Evolutionary conservation across 805 yeast genomes (phyloP), one percentile per base, ranked within the genome.

Genomic region (Barnettozyma californica): DNA sequence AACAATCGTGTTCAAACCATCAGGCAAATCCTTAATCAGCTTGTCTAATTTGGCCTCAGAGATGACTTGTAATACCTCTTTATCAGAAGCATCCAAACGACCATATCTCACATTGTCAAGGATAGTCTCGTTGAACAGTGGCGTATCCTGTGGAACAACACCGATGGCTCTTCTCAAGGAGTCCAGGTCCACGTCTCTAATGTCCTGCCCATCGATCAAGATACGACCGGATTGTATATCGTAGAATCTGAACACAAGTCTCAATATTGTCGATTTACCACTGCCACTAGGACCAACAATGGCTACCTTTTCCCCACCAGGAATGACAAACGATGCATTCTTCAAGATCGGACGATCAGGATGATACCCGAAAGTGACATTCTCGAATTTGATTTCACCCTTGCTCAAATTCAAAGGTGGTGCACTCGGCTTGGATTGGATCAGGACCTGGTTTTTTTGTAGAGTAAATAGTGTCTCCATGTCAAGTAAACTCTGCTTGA

Each of bases 61-160:
- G 14, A 92, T 82, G 6, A 83, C 89, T 9, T 67, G 64, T 9
- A 66, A 52, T 1, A 94, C 86, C 57, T 91, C 92, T 29, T 75
- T 84, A 56, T 87, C 87, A 0, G 80, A 66, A 0, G 98, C 87
- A 19, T 73, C 68, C 44, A 91, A 70, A 26, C 86, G 73, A 23
- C 98, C 99, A 68, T 89, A 92, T 49, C 92, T 74, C 39, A 92
- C 83, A 59, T 92, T 92, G 63, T 92, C 95, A 64, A 83, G 65
- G 41, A 92, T 88, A 0, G 96, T 77, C 52, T 91, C 97, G 65
- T 92, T 92, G 71, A 92, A 92, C 43, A 92, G 70, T 6, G 99
- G 99, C 1, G 98, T 92, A 55, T 92, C 99, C 66, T 92, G 99
- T 1, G 99, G 99, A 2, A 92, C 99, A 20, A 92, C 95, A 39